These are phyloP conservation scores for Globisporangium camurandrum DNA, from an alignment of 352 stramenopile genomes.

Conservation along the genomic window DNA sequence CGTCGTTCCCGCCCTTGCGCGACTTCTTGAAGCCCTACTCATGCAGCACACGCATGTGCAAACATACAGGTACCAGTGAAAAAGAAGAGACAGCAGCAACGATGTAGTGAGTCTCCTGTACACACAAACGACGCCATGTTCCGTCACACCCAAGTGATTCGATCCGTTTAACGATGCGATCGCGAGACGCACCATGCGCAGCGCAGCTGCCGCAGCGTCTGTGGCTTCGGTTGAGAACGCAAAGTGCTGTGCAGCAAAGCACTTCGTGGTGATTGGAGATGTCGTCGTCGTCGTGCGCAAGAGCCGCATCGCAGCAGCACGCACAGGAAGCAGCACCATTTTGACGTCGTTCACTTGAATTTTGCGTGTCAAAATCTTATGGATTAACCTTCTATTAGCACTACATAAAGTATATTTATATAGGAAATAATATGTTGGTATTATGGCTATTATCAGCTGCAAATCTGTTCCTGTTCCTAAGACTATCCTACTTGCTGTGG, in stretches of 20 bases:
- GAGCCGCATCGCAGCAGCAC: constrained; percentile 24
- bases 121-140: background rate
- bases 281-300: constrained; percentile 17
- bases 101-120: background rate
- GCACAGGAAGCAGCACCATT: constrained; percentile 40
- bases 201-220: constrained; percentile 53
- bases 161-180: too few species aligned
- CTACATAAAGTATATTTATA: background rate
- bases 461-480: too few species aligned
- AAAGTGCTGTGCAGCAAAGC: constrained; percentile 12
- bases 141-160: too few species aligned
- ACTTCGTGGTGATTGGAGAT: constrained; percentile 1
- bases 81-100: background rate
- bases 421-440: background rate
- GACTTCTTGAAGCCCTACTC: constrained; percentile 49
- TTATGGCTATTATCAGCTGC: too few species aligned
- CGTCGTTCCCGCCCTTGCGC: constrained; percentile 25
- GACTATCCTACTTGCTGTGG: too few species aligned
- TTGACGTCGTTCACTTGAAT: constrained; percentile 7
- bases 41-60: background rate
- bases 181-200: constrained; percentile 51
- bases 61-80: too few species aligned
- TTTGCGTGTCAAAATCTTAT: constrained; percentile 1
- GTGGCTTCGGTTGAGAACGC: constrained; percentile 62
- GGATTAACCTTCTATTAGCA: background rate